Percentiles rank a stretch among this genome's conserved stretches.
These are phyloP conservation scores for Anethum foeniculum DNA, from an alignment of 140 eudicot genomes.

Conservation along the genomic window DNA sequence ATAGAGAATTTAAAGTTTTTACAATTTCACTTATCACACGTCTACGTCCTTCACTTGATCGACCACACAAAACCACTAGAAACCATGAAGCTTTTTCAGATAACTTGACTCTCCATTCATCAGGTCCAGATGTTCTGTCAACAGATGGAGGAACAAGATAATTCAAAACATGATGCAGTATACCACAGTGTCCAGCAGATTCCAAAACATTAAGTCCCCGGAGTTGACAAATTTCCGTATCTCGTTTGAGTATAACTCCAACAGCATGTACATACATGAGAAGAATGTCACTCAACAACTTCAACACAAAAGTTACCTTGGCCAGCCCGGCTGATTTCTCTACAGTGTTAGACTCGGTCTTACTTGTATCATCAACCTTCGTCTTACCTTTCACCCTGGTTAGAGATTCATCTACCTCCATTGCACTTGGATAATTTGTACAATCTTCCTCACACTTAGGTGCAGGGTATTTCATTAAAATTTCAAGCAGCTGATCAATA, in stretches of 20 bases:
- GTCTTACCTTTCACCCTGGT: slow-evolving; percentile 72
- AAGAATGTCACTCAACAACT: slow-evolving; percentile 87
- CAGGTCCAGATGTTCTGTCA: slow-evolving; percentile 53
- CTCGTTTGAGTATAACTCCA: slow-evolving; percentile 75
- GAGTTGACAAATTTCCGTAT: slow-evolving; percentile 59
- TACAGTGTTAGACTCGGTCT: slow-evolving; percentile 33
- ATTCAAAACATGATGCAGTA: slow-evolving; percentile 78
- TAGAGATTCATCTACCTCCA: slow-evolving; percentile 78
- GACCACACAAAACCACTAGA: slow-evolving; percentile 89
- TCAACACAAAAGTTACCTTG: slow-evolving; percentile 78
- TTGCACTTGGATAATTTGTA: slow-evolving; percentile 38
- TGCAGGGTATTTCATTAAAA: slow-evolving; percentile 51
- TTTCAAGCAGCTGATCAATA: slow-evolving; percentile 89
- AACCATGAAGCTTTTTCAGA: slow-evolving; percentile 97
- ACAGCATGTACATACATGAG: slow-evolving; percentile 92
- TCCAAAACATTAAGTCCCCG: slow-evolving; percentile 44
- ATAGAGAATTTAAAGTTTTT: slow-evolving; percentile 70
- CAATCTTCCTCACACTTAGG: slow-evolving; percentile 35
- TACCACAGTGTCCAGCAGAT: slow-evolving; percentile 60
- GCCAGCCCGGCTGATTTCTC: slow-evolving; percentile 79
- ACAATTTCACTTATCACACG: slow-evolving; percentile 88
- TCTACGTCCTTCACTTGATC: slow-evolving; percentile 94
- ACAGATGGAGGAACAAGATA: slow-evolving; percentile 55
- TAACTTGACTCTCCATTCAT: slow-evolving; percentile 79
- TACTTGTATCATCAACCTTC: slow-evolving; percentile 65